Evolutionary conservation across 129 eudicot genomes (phyloP).

Genomic region (Erigeron canadensis): DNA sequence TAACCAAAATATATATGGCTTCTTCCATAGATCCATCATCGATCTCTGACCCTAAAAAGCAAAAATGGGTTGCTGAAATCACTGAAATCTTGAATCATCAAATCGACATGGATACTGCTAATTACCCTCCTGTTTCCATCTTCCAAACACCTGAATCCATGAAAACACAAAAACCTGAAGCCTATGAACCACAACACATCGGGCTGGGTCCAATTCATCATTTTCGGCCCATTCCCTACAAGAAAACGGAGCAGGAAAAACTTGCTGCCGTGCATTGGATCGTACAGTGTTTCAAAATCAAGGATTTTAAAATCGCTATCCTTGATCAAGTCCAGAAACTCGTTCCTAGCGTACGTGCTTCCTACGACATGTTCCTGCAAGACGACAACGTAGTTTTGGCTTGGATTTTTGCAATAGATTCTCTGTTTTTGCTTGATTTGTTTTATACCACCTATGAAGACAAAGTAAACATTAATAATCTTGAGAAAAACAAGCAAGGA

Average conservation of each 20-base stretch:
- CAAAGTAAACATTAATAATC: too few relatives aligned
- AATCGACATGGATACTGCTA: too few relatives aligned
- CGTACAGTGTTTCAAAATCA: too few relatives aligned
- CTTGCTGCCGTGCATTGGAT: constrained; percentile 26
- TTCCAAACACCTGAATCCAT: too few relatives aligned
- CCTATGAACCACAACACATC: too few relatives aligned
- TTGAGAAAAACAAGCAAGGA: too few relatives aligned
- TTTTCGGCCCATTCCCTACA: too few relatives aligned
- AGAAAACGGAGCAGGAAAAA: constrained; percentile 34
- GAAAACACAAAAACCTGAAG: too few relatives aligned
- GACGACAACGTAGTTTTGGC: constrained; percentile 17
- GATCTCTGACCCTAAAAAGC: background rate
- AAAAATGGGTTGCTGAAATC: background rate
- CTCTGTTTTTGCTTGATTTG: constrained; percentile 31
- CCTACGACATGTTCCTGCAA: constrained; percentile 32
- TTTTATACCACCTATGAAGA: background rate
- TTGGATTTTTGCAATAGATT: constrained; percentile 37
- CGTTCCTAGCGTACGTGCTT: constrained; percentile 16
- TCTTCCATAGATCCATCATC: background rate
- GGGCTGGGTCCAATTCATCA: background rate
- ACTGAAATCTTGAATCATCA: background rate
- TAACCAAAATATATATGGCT: too few relatives aligned
- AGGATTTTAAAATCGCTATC: too few relatives aligned
- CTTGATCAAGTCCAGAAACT: background rate
- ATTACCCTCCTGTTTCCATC: too few relatives aligned